phyloP scores from a whole-genome alignment of 176 grass and related monocot species.

The Rhipidocladum racemiflorum region DNA sequence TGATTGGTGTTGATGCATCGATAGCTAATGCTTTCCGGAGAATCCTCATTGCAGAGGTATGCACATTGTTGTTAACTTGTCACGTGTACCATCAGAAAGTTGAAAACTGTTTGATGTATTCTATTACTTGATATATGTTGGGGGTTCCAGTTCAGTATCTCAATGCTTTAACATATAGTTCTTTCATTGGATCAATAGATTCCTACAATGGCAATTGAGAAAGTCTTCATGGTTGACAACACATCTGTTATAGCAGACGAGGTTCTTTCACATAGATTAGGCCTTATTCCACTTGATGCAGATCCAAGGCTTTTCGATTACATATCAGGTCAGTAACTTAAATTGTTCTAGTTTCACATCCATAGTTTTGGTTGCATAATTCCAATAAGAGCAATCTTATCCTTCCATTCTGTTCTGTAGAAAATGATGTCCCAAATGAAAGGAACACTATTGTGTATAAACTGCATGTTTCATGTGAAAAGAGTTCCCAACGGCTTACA shows the following conservation, averaged over 20 bases:
- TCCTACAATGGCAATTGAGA: conserved; percentile 95
- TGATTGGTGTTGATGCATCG: conserved; percentile 86
- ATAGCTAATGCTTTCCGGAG: conserved; percentile 85
- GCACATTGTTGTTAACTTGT: conserved; percentile 20
- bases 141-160: conserved; percentile 9
- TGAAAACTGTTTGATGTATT: neutral
- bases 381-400: conserved; percentile 20
- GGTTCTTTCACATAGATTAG: conserved; percentile 79
- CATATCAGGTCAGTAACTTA: conserved; percentile 51
- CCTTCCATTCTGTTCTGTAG: conserved; percentile 39
- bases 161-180: neutral
- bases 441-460: conserved; percentile 91
- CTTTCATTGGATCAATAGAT: conserved; percentile 41
- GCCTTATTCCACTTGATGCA: conserved; percentile 84
- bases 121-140: neutral
- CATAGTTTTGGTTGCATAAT: neutral
- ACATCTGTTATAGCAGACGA: conserved; percentile 91
- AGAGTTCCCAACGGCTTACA: conserved; percentile 54
- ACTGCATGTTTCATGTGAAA: conserved; percentile 68
- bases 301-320: conserved; percentile 91
- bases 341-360: conserved; percentile 19
- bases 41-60: conserved; percentile 88
- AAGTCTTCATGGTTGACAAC: conserved; percentile 82
- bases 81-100: neutral
- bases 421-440: conserved; percentile 84